Percentiles rank a stretch among this genome's conserved stretches.
phyloP scores from a whole-genome alignment of 73 alveolate species.

The Tetrahymena malaccensis region DNA sequence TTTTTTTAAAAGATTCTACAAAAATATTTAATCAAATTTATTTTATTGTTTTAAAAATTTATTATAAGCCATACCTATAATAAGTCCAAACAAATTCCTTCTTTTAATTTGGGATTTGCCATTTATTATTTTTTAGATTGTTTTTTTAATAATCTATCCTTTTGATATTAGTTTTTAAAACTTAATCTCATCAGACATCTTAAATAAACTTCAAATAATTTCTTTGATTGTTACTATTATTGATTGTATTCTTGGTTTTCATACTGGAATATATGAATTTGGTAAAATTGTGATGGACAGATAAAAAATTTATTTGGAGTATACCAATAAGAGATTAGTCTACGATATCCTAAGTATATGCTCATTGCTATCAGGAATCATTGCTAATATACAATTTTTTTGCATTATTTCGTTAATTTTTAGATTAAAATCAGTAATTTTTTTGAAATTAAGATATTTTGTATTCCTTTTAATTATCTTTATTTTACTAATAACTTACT shows the following conservation, averaged over 20 bases:
- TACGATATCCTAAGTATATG: not conserved
- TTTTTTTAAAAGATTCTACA: not conserved
- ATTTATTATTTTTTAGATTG: not conserved
- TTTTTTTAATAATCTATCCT: not conserved
- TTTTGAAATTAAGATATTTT: not conserved
- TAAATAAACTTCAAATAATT: not conserved
- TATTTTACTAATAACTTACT: too few species aligned
- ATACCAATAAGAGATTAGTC: not conserved
- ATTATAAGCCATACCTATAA: not conserved
- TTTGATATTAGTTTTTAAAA: not conserved
- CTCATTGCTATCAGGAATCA: not conserved
- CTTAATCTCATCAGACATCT: not conserved
- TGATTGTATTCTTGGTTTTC: not conserved
- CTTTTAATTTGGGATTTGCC: not conserved
- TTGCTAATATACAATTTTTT: not conserved
- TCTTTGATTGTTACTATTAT: not conserved
- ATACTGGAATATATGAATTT: not conserved
- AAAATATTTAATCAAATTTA: not conserved
- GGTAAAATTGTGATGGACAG: not conserved
- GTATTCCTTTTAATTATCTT: too few species aligned
- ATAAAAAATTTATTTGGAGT: not conserved
- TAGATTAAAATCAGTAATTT: not conserved
- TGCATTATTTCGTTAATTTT: not conserved
- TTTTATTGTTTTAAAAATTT: not conserved
- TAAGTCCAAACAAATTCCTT: not conserved